A percentile compares a stretch with the other conserved stretches of the same genome.
Conservation (phyloP, 2,329 filamentous ascomycete species). For the Sporothrix globosa region DNA sequence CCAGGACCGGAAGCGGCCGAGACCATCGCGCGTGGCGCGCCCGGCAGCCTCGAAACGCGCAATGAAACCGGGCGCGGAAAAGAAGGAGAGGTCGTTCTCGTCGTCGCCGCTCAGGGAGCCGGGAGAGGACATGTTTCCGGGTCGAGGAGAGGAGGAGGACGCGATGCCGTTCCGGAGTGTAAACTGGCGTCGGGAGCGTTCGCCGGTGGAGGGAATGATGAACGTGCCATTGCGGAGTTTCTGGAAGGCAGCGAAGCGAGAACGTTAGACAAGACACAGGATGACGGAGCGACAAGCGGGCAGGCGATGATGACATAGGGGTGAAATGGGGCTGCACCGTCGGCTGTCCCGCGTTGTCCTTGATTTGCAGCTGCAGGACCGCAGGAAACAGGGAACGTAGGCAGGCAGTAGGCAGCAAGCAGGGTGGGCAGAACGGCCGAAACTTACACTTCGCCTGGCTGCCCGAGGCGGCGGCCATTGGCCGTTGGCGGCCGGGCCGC, state of each 20-base stretch:
- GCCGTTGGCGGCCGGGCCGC: slow-evolving; percentile 36
- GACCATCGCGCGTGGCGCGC: slow-evolving; percentile 7
- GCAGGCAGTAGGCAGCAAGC: not conserved
- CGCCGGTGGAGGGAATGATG: slow-evolving; percentile 82
- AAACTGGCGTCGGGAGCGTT: slow-evolving; percentile 78
- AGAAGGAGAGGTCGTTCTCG: slow-evolving; percentile 40
- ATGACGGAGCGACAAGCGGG: not conserved
- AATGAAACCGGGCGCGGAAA: slow-evolving; percentile 43
- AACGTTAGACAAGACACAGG: not conserved
- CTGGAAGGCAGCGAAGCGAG: slow-evolving; percentile 44
- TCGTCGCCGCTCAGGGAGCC: slow-evolving; percentile 17
- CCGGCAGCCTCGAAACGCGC: slow-evolving; percentile 22
- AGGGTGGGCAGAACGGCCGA: not conserved
- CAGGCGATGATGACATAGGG: not conserved
- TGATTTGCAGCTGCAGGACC: slow-evolving; percentile 5
- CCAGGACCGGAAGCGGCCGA: slow-evolving; percentile 58
- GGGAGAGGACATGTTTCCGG: slow-evolving; percentile 12
- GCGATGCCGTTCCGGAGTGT: slow-evolving; percentile 61
- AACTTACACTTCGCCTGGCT: slow-evolving; percentile 52
- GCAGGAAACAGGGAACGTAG: not conserved
- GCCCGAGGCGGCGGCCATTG: slow-evolving; percentile 50
- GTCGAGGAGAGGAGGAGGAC: slow-evolving; percentile 41
- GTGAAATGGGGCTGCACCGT: not conserved
- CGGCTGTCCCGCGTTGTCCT: slow-evolving; percentile 16
- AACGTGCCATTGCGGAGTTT: slow-evolving; percentile 84